phyloP scores from a whole-genome alignment of 208 protist genomes.

The Wallacemonas sp. region DNA sequence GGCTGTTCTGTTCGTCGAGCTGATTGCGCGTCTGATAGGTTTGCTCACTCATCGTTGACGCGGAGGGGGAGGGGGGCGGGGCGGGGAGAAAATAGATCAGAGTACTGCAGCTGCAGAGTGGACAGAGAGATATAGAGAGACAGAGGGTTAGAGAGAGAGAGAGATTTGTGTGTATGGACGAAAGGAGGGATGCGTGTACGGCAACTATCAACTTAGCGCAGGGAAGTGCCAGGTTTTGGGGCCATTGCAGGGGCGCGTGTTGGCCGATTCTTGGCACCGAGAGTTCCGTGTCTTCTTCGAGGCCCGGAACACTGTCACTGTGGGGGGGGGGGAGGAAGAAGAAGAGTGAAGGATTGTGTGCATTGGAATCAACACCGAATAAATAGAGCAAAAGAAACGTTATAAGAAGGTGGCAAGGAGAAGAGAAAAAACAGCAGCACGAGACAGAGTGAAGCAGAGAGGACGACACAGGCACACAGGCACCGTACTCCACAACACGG shows the following conservation, averaged over 20 bases:
- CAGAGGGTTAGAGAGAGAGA: not conserved
- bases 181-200: too few species aligned
- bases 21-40: conserved; percentile 24
- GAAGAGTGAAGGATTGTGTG: too few species aligned
- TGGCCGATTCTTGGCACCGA: too few species aligned
- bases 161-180: too few species aligned
- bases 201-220: too few species aligned
- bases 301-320: too few species aligned
- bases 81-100: not conserved
- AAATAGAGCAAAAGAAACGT: not conserved
- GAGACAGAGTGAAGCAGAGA: not conserved
- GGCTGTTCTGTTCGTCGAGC: conserved; percentile 60
- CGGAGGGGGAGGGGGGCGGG: not conserved
- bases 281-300: too few species aligned
- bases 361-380: not conserved
- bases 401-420: not conserved
- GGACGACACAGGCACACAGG: not conserved
- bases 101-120: too few species aligned
- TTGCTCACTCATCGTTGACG: conserved; percentile 13
- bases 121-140: conserved; percentile 10
- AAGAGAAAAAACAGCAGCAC: not conserved
- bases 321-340: too few species aligned
- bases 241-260: too few species aligned
- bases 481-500: too few species aligned
- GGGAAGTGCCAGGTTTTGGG: too few species aligned